A percentile compares a stretch with the other conserved stretches of the same genome.
phyloP scores from a whole-genome alignment of 2,329 filamentous ascomycete genomes.

The Colletotrichum gloeosporioides region DNA sequence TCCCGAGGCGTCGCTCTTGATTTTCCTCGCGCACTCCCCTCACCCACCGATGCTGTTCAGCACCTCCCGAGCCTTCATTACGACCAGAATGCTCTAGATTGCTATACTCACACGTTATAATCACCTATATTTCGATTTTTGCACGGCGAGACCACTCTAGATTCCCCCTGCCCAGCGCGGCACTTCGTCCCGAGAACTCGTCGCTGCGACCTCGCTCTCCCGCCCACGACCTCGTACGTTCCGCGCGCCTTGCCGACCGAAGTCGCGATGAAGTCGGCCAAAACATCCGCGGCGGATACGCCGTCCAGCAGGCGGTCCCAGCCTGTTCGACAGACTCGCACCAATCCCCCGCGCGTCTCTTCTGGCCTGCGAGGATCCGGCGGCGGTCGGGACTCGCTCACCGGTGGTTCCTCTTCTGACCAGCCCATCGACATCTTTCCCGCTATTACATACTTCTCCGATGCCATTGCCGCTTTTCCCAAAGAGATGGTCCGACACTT shows the following conservation, averaged over 20 bases:
- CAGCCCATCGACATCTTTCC: conserved; percentile 72
- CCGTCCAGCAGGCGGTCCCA: conserved; percentile 64
- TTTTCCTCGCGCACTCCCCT: conserved; percentile 21
- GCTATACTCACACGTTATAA: neutral
- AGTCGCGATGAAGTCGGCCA: conserved; percentile 59
- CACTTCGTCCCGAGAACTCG: neutral
- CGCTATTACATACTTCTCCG: conserved; percentile 79
- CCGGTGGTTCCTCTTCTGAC: conserved; percentile 49
- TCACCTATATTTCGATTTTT: neutral
- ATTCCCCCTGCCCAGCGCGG: neutral
- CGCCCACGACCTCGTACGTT: neutral
- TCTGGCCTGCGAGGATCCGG: conserved; percentile 47
- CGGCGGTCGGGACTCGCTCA: conserved; percentile 50
- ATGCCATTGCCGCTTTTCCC: conserved; percentile 89
- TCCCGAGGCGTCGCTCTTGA: conserved; percentile 16
- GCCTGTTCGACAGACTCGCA: conserved; percentile 69
- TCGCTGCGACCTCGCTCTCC: neutral
- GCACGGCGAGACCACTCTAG: neutral
- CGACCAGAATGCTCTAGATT: conserved; percentile 12
- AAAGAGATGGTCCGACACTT: conserved; percentile 96
- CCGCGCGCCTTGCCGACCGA: neutral
- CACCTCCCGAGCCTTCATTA: neutral
- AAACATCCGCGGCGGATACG: conserved; percentile 46
- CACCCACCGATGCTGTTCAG: neutral
- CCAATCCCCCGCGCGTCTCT: conserved; percentile 65